Percentiles rank a stretch among this genome's conserved stretches.
Evolutionary conservation across 768 basidiomycete species (phyloP).

Genomic region (Kwoniella sp.): DNA sequence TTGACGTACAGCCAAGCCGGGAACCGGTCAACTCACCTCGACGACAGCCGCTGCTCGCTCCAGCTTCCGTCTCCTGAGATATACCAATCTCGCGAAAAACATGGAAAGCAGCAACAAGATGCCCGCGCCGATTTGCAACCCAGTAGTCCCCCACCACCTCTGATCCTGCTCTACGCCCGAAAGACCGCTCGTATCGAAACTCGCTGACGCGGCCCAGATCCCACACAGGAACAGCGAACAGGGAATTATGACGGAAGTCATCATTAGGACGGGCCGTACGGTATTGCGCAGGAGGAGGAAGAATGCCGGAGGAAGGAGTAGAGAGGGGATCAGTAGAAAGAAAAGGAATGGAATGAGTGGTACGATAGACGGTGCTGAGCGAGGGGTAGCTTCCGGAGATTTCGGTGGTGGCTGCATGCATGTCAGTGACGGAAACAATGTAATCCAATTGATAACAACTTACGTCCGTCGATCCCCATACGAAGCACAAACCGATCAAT

Average conservation of each 20-base stretch:
- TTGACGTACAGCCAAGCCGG: neutral
- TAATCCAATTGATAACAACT: conserved; percentile 7
- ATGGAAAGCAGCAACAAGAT: conserved; percentile 71
- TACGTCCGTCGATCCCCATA: conserved; percentile 55
- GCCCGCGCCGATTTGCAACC: conserved; percentile 76
- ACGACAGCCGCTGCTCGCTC: conserved; percentile 57
- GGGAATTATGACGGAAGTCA: conserved; percentile 51
- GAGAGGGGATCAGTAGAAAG: conserved; percentile 41
- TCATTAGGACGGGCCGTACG: conserved; percentile 77
- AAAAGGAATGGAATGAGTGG: conserved; percentile 49
- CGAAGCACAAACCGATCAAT: conserved; percentile 47
- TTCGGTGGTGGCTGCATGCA: conserved; percentile 32
- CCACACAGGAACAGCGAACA: conserved; percentile 51
- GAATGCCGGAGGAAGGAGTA: conserved; percentile 49
- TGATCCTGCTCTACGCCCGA: conserved; percentile 37
- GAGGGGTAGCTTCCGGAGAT: conserved; percentile 25
- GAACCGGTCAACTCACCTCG: conserved; percentile 52
- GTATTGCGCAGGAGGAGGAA: conserved; percentile 69
- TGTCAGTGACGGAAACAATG: neutral
- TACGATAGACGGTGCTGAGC: conserved; percentile 48
- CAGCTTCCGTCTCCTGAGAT: conserved; percentile 66
- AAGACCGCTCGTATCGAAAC: conserved; percentile 46
- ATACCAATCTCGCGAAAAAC: conserved; percentile 65
- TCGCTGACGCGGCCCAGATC: conserved; percentile 53
- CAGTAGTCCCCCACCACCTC: conserved; percentile 55